Percentiles rank a stretch among this genome's conserved stretches.
Conservation (phyloP, 192 early-diverging fungal genomes). For the Allomyces macrogynus region DNA sequence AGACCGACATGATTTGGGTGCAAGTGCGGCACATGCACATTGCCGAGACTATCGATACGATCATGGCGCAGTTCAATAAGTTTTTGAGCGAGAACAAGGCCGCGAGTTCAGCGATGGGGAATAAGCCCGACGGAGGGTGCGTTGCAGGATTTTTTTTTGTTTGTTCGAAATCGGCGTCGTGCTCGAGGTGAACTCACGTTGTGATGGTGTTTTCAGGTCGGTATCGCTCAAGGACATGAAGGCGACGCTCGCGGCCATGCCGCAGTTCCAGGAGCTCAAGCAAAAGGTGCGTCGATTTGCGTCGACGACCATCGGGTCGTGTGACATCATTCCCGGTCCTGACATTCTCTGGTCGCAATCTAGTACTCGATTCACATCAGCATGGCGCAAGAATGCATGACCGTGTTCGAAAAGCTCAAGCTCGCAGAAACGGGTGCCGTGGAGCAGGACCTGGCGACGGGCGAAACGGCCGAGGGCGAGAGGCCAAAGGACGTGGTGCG, state of each 20-base stretch:
- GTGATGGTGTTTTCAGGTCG: too few relatives aligned
- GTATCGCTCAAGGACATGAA: constrained; percentile 55
- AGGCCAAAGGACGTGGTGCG: constrained; percentile 42
- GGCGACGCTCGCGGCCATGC: constrained; percentile 57
- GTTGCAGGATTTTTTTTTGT: too few relatives aligned
- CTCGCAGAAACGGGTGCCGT: constrained; percentile 45
- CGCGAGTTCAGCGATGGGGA: constrained; percentile 4
- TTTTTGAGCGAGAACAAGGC: constrained; percentile 64
- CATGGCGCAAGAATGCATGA: constrained; percentile 65
- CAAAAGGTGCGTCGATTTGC: background rate
- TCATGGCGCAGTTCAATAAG: constrained; percentile 51
- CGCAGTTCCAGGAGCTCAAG: constrained; percentile 73
- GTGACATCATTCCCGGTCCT: too few relatives aligned
- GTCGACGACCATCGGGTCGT: too few relatives aligned
- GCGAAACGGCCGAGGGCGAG: constrained; percentile 51
- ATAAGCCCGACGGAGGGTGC: too few relatives aligned
- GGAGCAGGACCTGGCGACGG: constrained; percentile 63
- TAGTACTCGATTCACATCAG: constrained; percentile 70
- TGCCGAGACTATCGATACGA: constrained; percentile 51
- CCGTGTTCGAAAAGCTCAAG: constrained; percentile 45
- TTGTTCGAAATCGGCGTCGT: too few relatives aligned
- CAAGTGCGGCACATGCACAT: constrained; percentile 62
- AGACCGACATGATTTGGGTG: constrained; percentile 56
- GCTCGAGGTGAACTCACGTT: too few relatives aligned
- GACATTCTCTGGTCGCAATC: too few relatives aligned